Conservation (phyloP, 805 yeast genomes). For the Lachancea quebecensis region DNA sequence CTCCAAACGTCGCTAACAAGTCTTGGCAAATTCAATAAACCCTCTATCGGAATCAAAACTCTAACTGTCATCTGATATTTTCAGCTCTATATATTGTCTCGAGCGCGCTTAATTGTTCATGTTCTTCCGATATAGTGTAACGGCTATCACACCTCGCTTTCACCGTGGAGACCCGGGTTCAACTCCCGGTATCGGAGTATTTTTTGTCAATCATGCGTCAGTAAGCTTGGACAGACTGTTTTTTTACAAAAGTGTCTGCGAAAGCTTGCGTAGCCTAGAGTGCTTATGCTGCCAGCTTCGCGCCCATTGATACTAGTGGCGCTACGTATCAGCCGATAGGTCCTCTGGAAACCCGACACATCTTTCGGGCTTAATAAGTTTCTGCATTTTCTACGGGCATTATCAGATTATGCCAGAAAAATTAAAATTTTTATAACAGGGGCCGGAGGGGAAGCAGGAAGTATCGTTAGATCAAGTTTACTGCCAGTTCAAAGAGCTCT, state of each 20-base stretch:
- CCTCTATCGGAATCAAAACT: too few relatives aligned
- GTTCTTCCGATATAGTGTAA: conserved; percentile 23
- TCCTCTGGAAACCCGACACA: too few relatives aligned
- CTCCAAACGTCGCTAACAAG: too few relatives aligned
- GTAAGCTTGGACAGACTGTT: background rate
- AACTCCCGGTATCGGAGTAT: conserved; percentile 26
- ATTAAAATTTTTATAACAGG: background rate
- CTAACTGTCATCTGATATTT: too few relatives aligned
- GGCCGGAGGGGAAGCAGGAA: background rate
- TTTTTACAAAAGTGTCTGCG: background rate
- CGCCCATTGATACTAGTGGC: too few relatives aligned
- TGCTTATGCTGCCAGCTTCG: too few relatives aligned
- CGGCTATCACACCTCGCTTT: conserved; percentile 28
- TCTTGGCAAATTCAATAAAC: too few relatives aligned
- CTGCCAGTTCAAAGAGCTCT: background rate
- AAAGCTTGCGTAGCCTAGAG: too few relatives aligned
- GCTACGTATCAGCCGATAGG: too few relatives aligned
- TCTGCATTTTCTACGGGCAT: background rate
- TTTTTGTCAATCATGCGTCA: background rate
- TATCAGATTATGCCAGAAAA: background rate
- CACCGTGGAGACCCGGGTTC: conserved; percentile 28
- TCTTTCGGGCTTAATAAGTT: too few relatives aligned
- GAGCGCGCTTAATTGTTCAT: background rate
- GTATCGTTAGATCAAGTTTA: background rate
- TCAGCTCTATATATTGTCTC: background rate